phyloP scores from a whole-genome alignment of 495 filamentous ascomycete species.

The Trichoderma reesei region DNA sequence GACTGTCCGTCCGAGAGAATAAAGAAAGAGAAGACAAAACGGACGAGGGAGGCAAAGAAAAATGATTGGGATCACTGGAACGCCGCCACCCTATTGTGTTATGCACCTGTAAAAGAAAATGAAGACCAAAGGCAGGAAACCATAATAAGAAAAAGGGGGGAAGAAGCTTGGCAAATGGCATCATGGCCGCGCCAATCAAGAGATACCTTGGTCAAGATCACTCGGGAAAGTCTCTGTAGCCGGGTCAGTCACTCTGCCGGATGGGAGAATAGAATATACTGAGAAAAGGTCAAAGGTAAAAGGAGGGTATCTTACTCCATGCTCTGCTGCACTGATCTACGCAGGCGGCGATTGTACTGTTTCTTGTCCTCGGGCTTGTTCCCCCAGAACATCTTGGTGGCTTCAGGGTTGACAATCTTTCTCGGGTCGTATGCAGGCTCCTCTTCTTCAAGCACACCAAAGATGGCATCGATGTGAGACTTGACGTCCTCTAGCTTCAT shows the following conservation, averaged over 20 bases:
- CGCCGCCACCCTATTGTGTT: not conserved
- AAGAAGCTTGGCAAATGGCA: not conserved
- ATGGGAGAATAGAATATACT: not conserved
- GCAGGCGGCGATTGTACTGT: slow-evolving; percentile 71
- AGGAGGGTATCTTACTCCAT: slow-evolving; percentile 34
- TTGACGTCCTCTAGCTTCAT: slow-evolving; percentile 65
- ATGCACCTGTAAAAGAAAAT: not conserved
- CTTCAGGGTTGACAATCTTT: slow-evolving; percentile 79
- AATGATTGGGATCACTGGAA: not conserved
- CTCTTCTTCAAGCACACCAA: slow-evolving; percentile 77
- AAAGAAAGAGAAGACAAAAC: not conserved
- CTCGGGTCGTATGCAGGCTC: slow-evolving; percentile 82
- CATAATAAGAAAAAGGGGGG: not conserved
- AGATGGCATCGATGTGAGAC: slow-evolving; percentile 76
- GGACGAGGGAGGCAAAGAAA: not conserved
- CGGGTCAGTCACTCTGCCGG: not conserved
- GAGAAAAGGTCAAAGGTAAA: not conserved
- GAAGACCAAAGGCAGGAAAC: no score
- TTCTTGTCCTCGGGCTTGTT: slow-evolving; percentile 58
- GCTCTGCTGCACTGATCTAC: slow-evolving; percentile 48
- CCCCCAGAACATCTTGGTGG: slow-evolving; percentile 83
- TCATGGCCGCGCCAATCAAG: not conserved
- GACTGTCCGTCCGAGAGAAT: not conserved
- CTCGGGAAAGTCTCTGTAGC: slow-evolving; percentile 9
- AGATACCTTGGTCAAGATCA: not conserved